Evolutionary conservation across 148 eudicot species (phyloP), one percentile per base, ranked within the genome.

Genomic region (Bassia scoparia): DNA sequence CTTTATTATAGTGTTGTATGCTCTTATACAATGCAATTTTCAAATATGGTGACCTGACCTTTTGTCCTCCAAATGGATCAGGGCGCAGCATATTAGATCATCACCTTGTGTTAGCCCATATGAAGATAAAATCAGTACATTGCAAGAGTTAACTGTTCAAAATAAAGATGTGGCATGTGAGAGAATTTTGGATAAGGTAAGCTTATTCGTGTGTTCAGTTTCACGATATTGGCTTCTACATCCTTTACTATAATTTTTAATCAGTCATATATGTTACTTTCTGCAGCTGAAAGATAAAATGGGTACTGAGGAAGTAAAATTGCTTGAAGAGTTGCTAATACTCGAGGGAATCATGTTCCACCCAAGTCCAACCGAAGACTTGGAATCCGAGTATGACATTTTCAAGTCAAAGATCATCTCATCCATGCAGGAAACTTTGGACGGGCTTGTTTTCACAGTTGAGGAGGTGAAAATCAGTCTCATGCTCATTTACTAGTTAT

Each of bases 41-140:
- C 4, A 18, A 24, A 38, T 26, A 38, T n/a, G 24, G 29, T 26
- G 20, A 26, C 11, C 16, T 35, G 26, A 23, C 16, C 23, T 38
- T 60, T 44, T 69, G 35, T 73, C 52, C 41, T 78, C 60, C 20
- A 35, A 29, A 68, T 73, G 79, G 63, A 46, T 68, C 88, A 93
- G 98, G 84, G 98, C 98, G 66, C 90, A 86, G 76, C 98, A 93
- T 77, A 85, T 93, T 70, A 93, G 90, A 85, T 83, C 95, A 67
- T 74, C 74, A 30, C 79, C 82, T 18, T 84, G 76, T 70, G 67
- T 78, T 52, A 61, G 30, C 69, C 61, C 77, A 56, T 76, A 82
- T 74, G 98, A 86, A 72, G 90, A 93, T 52, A 84, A 75, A 78
- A 73, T 27, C 76, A 79, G 49, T 72, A 82, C 72, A 71, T 77